A percentile compares a stretch with the other conserved stretches of the same genome.
Conservation (phyloP, 2,329 filamentous ascomycete species). For the Cercospora zeae-maydis region DNA sequence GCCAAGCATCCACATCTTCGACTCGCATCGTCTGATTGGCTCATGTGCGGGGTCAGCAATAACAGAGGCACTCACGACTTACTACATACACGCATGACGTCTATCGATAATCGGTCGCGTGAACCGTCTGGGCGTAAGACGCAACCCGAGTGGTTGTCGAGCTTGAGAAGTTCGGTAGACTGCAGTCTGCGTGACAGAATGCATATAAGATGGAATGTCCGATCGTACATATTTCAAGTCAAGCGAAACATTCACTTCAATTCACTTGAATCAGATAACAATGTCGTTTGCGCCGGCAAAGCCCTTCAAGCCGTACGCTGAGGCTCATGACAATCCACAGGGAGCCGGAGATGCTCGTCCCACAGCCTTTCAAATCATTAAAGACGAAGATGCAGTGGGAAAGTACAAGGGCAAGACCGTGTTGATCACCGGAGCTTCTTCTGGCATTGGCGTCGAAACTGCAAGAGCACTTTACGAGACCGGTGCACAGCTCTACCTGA, state of each 20-base stretch:
- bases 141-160: neutral
- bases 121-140: neutral
- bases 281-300: constrained; percentile 27
- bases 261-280: neutral
- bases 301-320: constrained; percentile 30
- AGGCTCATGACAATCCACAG: constrained; percentile 20
- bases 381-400: constrained; percentile 32
- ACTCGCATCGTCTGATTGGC: neutral
- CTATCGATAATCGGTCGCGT: neutral
- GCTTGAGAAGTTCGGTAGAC: neutral
- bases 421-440: constrained; percentile 46
- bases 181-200: neutral
- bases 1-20: neutral
- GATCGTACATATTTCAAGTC: neutral
- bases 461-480: constrained; percentile 45
- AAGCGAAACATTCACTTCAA: neutral
- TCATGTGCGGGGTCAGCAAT: neutral
- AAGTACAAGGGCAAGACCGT: constrained; percentile 39
- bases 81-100: neutral
- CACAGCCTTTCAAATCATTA: constrained; percentile 30
- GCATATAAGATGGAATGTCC: neutral
- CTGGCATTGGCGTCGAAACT: constrained; percentile 47
- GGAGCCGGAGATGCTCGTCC: constrained; percentile 32
- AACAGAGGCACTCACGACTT: neutral
- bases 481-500: constrained; percentile 46